These are phyloP conservation scores for Wallacemonas sp. DNA, from an alignment of 208 protist species.

Conservation along the genomic window DNA sequence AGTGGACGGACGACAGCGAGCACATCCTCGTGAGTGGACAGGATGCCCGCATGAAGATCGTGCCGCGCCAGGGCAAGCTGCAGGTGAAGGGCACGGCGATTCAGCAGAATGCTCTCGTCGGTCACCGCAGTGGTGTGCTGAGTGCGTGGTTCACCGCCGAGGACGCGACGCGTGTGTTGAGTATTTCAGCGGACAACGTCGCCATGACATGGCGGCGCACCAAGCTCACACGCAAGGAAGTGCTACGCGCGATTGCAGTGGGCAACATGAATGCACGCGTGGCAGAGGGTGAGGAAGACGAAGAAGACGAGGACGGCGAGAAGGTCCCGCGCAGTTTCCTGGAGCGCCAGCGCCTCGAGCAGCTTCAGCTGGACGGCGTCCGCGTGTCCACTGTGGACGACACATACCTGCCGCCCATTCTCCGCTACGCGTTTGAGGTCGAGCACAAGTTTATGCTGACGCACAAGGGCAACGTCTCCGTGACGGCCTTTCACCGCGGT, in stretches of 20 bases:
- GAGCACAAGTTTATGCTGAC: constrained; percentile 84
- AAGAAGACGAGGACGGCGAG: constrained; percentile 34
- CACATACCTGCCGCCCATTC: constrained; percentile 58
- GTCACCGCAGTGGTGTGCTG: constrained; percentile 83
- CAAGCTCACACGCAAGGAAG: constrained; percentile 64
- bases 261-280: constrained; percentile 59
- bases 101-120: constrained; percentile 80
- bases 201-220: constrained; percentile 75
- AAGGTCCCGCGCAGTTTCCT: constrained; percentile 69
- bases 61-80: constrained; percentile 70
- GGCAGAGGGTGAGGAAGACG: constrained; percentile 31
- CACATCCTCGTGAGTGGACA: constrained; percentile 84
- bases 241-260: constrained; percentile 79
- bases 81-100: constrained; percentile 76
- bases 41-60: constrained; percentile 89
- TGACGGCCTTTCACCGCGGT: constrained; percentile 69
- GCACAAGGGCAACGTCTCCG: constrained; percentile 85
- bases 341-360: constrained; percentile 70
- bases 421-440: constrained; percentile 81
- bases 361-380: constrained; percentile 75
- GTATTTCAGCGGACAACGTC: constrained; percentile 81
- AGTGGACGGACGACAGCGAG: constrained; percentile 83
- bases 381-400: constrained; percentile 78
- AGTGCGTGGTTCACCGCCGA: constrained; percentile 85
- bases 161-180: constrained; percentile 54